Evolutionary conservation across 2,329 filamentous ascomycete species (phyloP).

Genomic region (Penicillium sp.): DNA sequence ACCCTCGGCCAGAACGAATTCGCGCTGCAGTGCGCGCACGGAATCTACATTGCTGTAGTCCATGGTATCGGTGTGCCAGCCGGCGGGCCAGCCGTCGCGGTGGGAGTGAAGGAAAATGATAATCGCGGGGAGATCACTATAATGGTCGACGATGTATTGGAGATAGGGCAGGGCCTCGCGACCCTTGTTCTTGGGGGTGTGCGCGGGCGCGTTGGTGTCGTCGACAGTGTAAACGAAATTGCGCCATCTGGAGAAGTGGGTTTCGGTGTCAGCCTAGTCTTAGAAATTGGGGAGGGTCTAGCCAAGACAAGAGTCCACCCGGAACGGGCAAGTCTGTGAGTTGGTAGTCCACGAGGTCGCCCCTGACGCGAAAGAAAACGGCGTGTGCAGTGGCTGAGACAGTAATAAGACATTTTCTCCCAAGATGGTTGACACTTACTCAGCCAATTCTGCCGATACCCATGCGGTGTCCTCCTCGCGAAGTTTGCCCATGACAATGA

Average conservation of each 20-base stretch:
- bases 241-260: constrained; percentile 48
- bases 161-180: constrained; percentile 55
- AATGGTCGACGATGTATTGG: constrained; percentile 55
- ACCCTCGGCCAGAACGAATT: constrained; percentile 58
- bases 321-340: background rate
- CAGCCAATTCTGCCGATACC: constrained; percentile 51
- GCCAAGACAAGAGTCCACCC: background rate
- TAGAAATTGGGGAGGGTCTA: background rate
- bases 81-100: constrained; percentile 49
- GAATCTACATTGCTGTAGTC: constrained; percentile 61
- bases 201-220: constrained; percentile 38
- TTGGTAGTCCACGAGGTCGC: background rate
- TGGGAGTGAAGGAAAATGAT: constrained; percentile 64
- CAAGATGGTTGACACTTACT: constrained; percentile 39
- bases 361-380: background rate
- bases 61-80: constrained; percentile 65
- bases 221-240: constrained; percentile 53
- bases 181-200: constrained; percentile 51
- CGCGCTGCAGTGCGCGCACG: constrained; percentile 56
- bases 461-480: constrained; percentile 54
- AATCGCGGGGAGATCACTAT: constrained; percentile 56
- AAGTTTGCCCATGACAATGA: constrained; percentile 53
- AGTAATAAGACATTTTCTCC: background rate
- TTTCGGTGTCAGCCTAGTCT: constrained; percentile 4
- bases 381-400: background rate